Conservation (phyloP, 164 flowering plant species). For the Santalum album region DNA sequence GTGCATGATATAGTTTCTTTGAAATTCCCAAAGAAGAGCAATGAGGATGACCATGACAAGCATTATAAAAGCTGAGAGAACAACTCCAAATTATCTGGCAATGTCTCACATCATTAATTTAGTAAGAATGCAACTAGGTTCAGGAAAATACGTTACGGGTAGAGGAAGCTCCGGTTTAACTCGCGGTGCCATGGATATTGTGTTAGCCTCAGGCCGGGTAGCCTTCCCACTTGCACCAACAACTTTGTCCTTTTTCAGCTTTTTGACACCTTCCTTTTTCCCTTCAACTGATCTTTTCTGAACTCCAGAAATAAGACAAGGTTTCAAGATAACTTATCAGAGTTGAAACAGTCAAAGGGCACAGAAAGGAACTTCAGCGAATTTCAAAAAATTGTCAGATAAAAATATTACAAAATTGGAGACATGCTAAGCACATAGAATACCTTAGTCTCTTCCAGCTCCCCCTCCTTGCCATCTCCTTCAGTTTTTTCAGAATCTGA, state of each 20-base stretch:
- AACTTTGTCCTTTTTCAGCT: conserved; percentile 83
- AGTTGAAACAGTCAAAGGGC: not conserved
- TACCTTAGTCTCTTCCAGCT: conserved; percentile 81
- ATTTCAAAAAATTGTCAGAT: too few species aligned
- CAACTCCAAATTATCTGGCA: not conserved
- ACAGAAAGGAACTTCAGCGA: not conserved
- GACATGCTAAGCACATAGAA: not conserved
- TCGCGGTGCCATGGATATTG: conserved; percentile 55
- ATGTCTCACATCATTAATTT: not conserved
- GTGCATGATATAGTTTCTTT: too few species aligned
- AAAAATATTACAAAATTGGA: not conserved
- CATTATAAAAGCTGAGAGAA: not conserved
- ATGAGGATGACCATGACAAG: too few species aligned
- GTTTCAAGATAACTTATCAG: not conserved
- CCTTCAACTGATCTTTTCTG: conserved; percentile 83
- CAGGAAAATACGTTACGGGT: conserved; percentile 61
- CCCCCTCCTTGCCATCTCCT: conserved; percentile 76
- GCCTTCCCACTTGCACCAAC: conserved; percentile 55
- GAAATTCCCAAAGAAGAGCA: too few species aligned
- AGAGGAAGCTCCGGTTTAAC: conserved; percentile 84
- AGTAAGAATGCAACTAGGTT: conserved; percentile 1
- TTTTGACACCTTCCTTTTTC: conserved; percentile 80
- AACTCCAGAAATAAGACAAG: conserved; percentile 2
- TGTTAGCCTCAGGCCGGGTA: conserved; percentile 49
- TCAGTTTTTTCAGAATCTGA: conserved; percentile 74